Conservation (phyloP, 257 asterid species). For the Mentha longifolia region DNA sequence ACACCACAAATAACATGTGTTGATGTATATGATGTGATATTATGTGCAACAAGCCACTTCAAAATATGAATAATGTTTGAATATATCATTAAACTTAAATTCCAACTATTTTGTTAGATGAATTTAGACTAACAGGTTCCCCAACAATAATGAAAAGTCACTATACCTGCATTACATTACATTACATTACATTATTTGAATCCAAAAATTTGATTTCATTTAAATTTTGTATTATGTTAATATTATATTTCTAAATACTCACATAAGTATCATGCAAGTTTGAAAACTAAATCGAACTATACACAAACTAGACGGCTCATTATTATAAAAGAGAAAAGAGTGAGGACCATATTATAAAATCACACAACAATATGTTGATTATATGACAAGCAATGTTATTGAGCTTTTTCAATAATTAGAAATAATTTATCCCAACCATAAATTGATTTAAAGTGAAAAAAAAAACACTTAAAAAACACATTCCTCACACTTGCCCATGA, state of each 20-base stretch:
- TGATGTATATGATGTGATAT: background rate
- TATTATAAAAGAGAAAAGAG: background rate
- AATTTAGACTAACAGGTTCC: background rate
- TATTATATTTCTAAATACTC: too few species aligned
- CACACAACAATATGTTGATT: background rate
- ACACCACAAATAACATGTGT: too few species aligned
- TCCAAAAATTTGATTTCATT: background rate
- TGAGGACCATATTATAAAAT: background rate
- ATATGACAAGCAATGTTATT: too few species aligned
- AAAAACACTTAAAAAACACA: background rate
- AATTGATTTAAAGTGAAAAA: background rate
- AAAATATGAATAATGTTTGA: background rate
- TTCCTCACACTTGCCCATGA: background rate
- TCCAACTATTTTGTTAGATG: background rate
- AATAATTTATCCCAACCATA: background rate
- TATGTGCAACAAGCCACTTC: background rate
- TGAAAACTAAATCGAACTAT: too few species aligned
- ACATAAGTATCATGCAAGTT: too few species aligned
- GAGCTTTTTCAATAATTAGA: too few species aligned
- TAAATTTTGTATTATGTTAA: too few species aligned
- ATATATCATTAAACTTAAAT: background rate
- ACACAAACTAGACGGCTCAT: background rate
- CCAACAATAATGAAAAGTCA: background rate
- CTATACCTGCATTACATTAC: background rate
- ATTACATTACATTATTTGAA: background rate